These are phyloP conservation scores for Stenogyne calaminthoides DNA, from an alignment of 305 asterid genomes.

Conservation along the genomic window DNA sequence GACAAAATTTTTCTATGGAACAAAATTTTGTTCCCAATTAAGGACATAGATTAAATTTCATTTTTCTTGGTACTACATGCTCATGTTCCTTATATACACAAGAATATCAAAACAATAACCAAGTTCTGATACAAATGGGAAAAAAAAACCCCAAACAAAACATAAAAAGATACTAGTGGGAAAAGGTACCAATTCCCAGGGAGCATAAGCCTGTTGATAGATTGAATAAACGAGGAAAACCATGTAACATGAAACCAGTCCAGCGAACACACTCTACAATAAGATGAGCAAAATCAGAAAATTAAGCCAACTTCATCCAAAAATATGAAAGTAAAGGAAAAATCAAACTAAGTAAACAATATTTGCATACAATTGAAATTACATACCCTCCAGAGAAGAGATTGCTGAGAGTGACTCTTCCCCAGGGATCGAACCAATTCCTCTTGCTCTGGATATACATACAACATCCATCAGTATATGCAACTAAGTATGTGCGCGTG, in stretches of 20 bases:
- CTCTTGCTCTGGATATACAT: constrained; percentile 72
- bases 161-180: neutral
- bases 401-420: constrained; percentile 68
- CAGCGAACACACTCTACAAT: constrained; percentile 64
- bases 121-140: neutral
- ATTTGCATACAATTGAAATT: neutral
- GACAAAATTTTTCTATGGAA: neutral
- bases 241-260: constrained; percentile 58
- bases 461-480: constrained; percentile 21
- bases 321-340: neutral
- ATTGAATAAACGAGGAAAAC: constrained; percentile 68
- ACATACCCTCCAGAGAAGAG: constrained; percentile 78
- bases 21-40: neutral
- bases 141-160: neutral
- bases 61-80: neutral
- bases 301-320: constrained; percentile 16
- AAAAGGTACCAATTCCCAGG: constrained; percentile 84
- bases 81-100: neutral
- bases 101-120: neutral
- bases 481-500: no score
- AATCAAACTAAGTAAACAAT: neutral
- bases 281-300: neutral
- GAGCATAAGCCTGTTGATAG: constrained; percentile 71
- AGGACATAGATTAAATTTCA: neutral
- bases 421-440: constrained; percentile 77